phyloP scores from a whole-genome alignment of 148 eudicot species.

The Cornus controversa region DNA sequence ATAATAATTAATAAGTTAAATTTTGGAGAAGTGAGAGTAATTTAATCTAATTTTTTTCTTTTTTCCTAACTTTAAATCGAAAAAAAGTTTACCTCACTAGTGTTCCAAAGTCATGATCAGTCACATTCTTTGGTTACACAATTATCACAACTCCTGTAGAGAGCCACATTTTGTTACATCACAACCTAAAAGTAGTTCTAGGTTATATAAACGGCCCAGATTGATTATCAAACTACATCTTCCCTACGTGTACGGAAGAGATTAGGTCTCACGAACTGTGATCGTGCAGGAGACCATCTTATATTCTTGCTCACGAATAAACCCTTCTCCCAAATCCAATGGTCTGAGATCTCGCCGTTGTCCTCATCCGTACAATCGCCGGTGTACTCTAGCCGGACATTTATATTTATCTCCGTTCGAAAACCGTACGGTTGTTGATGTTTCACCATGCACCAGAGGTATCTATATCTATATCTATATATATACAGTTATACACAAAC shows the following conservation, averaged over 20 bases:
- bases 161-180: no score
- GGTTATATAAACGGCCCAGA: neutral
- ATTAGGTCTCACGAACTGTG: neutral
- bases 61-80: no score
- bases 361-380: neutral
- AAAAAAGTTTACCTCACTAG: no score
- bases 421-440: neutral
- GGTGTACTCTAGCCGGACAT: no score
- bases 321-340: neutral
- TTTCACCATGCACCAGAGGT: neutral
- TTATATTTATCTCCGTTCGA: neutral
- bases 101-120: no score
- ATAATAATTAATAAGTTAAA: no score
- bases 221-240: neutral
- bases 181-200: no score
- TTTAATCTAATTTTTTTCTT: no score
- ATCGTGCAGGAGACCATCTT: conserved; percentile 7
- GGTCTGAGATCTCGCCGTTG: conserved; percentile 4
- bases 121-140: neutral
- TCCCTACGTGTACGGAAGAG: neutral
- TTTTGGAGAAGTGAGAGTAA: no score
- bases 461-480: neutral
- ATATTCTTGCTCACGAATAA: neutral
- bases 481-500: neutral
- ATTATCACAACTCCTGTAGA: neutral